These are phyloP conservation scores for Colletotrichum horii DNA, from an alignment of 2,329 filamentous ascomycete genomes.

Conservation along the genomic window DNA sequence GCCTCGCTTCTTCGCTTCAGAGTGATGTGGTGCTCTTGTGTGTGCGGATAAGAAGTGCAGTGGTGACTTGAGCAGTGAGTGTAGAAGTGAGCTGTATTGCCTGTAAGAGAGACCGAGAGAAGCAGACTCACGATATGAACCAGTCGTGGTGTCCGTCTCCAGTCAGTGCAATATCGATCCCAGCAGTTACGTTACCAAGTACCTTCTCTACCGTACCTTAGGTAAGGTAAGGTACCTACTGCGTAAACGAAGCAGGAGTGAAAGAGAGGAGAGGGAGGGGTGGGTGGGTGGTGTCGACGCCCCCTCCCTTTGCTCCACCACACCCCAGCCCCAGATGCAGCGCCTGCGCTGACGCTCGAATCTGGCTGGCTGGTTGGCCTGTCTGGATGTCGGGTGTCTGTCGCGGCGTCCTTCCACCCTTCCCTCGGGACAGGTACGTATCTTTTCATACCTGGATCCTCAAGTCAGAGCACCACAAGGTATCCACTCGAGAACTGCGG, in stretches of 20 bases:
- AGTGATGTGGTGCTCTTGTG: neutral
- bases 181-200: neutral
- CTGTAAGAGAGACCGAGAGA: neutral
- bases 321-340: slow-evolving; percentile 3
- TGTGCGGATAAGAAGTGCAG: neutral
- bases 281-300: neutral
- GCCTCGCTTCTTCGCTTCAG: neutral
- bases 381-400: slow-evolving; percentile 7
- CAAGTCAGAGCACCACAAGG: no score
- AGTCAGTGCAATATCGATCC: neutral
- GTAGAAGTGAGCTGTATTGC: neutral
- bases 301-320: neutral
- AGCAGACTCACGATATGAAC: neutral
- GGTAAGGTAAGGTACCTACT: no score
- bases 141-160: neutral
- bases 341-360: slow-evolving; percentile 11
- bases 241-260: neutral
- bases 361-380: neutral
- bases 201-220: no score
- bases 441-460: neutral
- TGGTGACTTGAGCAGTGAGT: neutral
- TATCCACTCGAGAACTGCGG: neutral
- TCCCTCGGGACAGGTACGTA: slow-evolving; percentile 10
- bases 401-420: neutral
- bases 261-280: neutral